Conservation (phyloP, 2,329 filamentous ascomycete species). For the Didymella pinodella region DNA sequence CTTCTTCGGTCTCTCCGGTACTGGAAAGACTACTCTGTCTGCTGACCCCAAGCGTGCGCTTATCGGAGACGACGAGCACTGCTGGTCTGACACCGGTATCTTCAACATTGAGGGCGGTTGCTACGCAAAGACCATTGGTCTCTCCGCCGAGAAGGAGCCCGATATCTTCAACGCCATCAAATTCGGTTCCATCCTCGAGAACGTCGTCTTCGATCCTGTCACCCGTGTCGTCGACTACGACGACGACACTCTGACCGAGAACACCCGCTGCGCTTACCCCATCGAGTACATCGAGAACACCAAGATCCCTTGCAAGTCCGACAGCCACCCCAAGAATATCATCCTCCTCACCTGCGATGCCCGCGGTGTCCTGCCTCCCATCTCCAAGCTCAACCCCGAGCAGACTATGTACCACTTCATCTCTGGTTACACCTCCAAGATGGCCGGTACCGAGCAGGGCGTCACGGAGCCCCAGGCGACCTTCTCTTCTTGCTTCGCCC, state of each 20-base stretch:
- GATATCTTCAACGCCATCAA: conserved; percentile 96
- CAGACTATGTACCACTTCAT: conserved; percentile 99
- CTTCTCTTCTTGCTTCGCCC: conserved; percentile 99
- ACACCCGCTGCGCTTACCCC: conserved; percentile 97
- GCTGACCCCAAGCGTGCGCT: conserved; percentile 95
- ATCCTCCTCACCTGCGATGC: conserved; percentile 98
- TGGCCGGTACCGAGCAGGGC: conserved; percentile 98
- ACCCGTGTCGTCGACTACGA: conserved; percentile 96
- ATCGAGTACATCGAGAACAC: conserved; percentile 99
- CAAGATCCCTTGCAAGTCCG: conserved; percentile 93
- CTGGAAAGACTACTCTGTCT: conserved; percentile 97
- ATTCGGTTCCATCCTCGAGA: conserved; percentile 97
- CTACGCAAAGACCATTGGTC: conserved; percentile 98
- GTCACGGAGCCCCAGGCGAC: conserved; percentile 97
- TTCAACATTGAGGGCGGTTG: conserved; percentile 99
- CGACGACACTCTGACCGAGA: conserved; percentile 92
- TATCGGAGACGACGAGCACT: conserved; percentile 99
- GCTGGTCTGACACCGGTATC: conserved; percentile 95
- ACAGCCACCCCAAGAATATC: conserved; percentile 93
- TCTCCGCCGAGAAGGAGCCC: conserved; percentile 98
- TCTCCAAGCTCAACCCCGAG: conserved; percentile 91
- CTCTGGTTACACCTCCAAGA: conserved; percentile 99
- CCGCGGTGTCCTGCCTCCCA: conserved; percentile 94
- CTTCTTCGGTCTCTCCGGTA: conserved; percentile 98
- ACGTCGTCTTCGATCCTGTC: conserved; percentile 93